phyloP scores from a whole-genome alignment of 2,329 filamentous ascomycete genomes.

The Bipolaris oryzae region DNA sequence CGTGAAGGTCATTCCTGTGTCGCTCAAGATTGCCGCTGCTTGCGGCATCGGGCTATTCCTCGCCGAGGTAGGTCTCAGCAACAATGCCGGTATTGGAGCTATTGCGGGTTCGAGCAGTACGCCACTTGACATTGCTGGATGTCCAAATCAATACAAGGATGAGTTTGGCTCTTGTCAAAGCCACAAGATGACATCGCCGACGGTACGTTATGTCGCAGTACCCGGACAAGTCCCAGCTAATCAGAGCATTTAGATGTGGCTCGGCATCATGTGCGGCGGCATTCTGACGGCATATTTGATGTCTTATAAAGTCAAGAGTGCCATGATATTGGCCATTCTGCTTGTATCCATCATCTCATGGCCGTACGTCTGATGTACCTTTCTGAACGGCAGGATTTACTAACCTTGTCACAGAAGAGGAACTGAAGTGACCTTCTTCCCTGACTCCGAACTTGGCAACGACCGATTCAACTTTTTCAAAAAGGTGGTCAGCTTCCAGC shows the following conservation, averaged over 20 bases:
- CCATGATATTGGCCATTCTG: slow-evolving; percentile 80
- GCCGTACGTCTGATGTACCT: slow-evolving; percentile 58
- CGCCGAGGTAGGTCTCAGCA: slow-evolving; percentile 75
- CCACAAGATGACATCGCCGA: slow-evolving; percentile 80
- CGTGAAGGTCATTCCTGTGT: slow-evolving; percentile 78
- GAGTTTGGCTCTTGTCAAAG: slow-evolving; percentile 64
- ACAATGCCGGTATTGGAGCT: slow-evolving; percentile 80
- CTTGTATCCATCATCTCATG: slow-evolving; percentile 87
- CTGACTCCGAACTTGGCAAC: slow-evolving; percentile 70
- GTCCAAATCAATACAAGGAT: slow-evolving; percentile 60
- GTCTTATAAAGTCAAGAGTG: slow-evolving; percentile 85
- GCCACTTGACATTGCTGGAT: slow-evolving; percentile 78
- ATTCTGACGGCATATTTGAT: slow-evolving; percentile 80
- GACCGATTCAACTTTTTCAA: slow-evolving; percentile 82
- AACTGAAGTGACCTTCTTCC: slow-evolving; percentile 80
- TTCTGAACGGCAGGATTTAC: not conserved
- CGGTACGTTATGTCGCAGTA: slow-evolving; percentile 44
- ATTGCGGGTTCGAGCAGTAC: slow-evolving; percentile 69
- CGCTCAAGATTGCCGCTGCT: slow-evolving; percentile 84
- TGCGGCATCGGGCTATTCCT: slow-evolving; percentile 87
- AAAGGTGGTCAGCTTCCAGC: slow-evolving; percentile 80
- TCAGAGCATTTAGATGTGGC: slow-evolving; percentile 66
- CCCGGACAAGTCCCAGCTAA: slow-evolving; percentile 10
- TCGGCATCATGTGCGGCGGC: slow-evolving; percentile 85
- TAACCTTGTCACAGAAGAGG: slow-evolving; percentile 54